These are phyloP conservation scores for Piloderma croceum DNA, from an alignment of 768 basidiomycete species.

Conservation along the genomic window DNA sequence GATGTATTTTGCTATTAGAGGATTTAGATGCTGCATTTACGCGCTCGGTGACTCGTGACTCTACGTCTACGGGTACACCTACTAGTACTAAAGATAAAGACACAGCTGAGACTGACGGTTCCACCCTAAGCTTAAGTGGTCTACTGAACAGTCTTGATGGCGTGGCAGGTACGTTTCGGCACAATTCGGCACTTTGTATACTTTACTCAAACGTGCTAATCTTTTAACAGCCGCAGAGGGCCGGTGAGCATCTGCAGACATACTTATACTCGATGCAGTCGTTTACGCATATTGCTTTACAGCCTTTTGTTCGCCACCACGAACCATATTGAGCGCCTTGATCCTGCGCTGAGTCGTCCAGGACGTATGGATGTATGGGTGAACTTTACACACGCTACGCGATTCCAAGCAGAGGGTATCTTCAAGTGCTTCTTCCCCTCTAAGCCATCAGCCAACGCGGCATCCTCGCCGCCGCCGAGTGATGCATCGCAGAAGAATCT, in stretches of 20 bases:
- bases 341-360: slow-evolving; percentile 81
- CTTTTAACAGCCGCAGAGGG: slow-evolving; percentile 82
- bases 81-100: slow-evolving; percentile 33
- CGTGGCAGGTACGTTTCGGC: too few species aligned
- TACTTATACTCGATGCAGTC: slow-evolving; percentile 1
- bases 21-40: slow-evolving; percentile 93
- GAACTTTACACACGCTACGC: slow-evolving; percentile 85
- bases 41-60: slow-evolving; percentile 78
- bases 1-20: slow-evolving; percentile 90
- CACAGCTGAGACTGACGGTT: slow-evolving; percentile 49
- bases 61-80: slow-evolving; percentile 71
- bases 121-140: slow-evolving; percentile 80
- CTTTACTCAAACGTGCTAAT: too few species aligned
- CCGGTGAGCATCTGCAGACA: slow-evolving; percentile 46
- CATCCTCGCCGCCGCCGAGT: slow-evolving; percentile 19
- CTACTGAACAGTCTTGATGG: slow-evolving; percentile 83
- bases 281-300: slow-evolving; percentile 12
- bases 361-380: slow-evolving; percentile 93
- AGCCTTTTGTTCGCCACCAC: slow-evolving; percentile 87
- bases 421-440: slow-evolving; percentile 93
- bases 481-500: slow-evolving; percentile 63
- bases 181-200: too few species aligned
- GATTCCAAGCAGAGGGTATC: slow-evolving; percentile 90
- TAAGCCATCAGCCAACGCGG: slow-evolving; percentile 32
- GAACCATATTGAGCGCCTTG: slow-evolving; percentile 90